These are phyloP conservation scores for Tricholoma furcatifolium DNA, from an alignment of 768 basidiomycete genomes.

Conservation along the genomic window DNA sequence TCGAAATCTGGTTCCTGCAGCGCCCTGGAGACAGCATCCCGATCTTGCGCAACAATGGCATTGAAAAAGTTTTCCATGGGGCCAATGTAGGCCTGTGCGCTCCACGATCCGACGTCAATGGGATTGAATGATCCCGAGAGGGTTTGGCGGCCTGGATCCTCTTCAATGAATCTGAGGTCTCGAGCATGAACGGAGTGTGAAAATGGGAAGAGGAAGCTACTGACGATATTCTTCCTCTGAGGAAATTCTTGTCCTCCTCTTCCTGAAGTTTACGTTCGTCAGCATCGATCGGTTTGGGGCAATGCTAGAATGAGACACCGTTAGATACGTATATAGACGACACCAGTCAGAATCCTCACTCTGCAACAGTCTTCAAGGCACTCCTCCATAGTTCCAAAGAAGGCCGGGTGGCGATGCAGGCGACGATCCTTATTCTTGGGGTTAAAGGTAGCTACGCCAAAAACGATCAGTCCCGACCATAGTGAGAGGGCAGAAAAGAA, in stretches of 20 bases:
- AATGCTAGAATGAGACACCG: constrained; percentile 38
- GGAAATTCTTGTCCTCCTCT: constrained; percentile 51
- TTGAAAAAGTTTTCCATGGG: constrained; percentile 53
- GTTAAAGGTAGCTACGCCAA: constrained; percentile 49
- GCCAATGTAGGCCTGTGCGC: constrained; percentile 58
- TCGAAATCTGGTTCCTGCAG: constrained; percentile 40
- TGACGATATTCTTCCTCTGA: constrained; percentile 52
- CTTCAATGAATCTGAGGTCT: constrained; percentile 48
- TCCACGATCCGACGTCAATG: constrained; percentile 68
- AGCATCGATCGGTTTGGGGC: constrained; percentile 52
- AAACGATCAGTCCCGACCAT: constrained; percentile 7
- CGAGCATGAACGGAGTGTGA: not conserved
- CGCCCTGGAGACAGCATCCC: constrained; percentile 34
- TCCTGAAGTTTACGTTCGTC: constrained; percentile 53
- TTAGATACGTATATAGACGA: not conserved
- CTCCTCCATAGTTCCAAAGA: constrained; percentile 58
- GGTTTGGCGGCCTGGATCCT: constrained; percentile 60
- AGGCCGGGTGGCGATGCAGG: constrained; percentile 63
- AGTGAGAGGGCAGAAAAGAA: no score
- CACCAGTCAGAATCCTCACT: constrained; percentile 25
- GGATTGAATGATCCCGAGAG: constrained; percentile 66
- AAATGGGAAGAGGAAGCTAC: constrained; percentile 16
- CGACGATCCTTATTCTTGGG: constrained; percentile 60
- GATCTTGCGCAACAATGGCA: constrained; percentile 50
- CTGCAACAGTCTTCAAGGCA: constrained; percentile 63